Base-by-base conservation (phyloP, 2,329 filamentous ascomycete species). In the Beauveria sp. region DNA sequence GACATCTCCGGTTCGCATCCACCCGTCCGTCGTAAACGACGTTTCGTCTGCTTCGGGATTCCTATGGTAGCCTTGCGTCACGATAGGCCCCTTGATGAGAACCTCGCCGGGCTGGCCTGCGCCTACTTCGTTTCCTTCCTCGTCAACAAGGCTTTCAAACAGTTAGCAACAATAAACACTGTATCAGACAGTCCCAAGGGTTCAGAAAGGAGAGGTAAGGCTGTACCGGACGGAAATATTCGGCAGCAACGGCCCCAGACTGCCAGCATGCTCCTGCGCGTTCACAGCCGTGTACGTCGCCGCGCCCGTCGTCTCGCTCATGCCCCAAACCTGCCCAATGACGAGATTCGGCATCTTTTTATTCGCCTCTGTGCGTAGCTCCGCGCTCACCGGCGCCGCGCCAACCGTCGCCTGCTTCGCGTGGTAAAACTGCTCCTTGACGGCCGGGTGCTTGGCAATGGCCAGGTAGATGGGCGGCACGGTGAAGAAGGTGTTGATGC, bases 1-100 rank as follows among this genome's bases (percentile, higher is more conserved):
- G 4, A 93, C 83, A 68, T 96, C 91, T 0, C 90, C 91, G 0
- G 90, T 93, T 68, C 88, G 88, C 79, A 93, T 92, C 79, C 88
- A 96, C 4, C 75, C 77, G 24, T 77, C 72, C 3, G 52, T 10
- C 0, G 69, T 71, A 60, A 91, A 83, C 0, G 87, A 82, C 56
- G 86, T 82, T 1, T 74, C 75, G 1, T 88, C 91, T 0, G 85
- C 88, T 65, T 84, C 77, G 0, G 82, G 77, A 65, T 92, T 91
- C 66, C 87, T 86, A 66, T 85, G 79, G 67, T 91, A 93, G 8
- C 88, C 89, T 72, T 84, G 83, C 67, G 88, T 89, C 22, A 91
- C 77, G 65, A 90, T 88, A 0, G 88, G 88, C 0, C 90, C 89
- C 58, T 85, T 84, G 49, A 91, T 79, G 77, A 87, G 86, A 1